These are phyloP conservation scores for Wickerhamomyces sp. DNA, from an alignment of 1,139 yeast species.

Conservation along the genomic window DNA sequence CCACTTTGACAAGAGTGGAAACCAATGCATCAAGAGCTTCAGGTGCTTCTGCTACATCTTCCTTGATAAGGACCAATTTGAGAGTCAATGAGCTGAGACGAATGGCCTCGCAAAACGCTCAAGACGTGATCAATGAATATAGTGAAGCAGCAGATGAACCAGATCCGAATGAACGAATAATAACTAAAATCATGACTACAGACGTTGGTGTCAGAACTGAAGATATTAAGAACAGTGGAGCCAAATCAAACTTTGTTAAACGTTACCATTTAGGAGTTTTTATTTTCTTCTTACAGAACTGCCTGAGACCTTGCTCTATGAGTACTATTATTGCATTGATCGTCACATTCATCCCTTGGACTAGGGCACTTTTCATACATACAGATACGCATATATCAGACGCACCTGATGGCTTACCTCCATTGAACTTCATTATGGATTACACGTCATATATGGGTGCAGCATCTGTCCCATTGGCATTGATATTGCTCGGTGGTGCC, in stretches of 20 bases:
- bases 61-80: constrained; percentile 1
- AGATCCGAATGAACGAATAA: constrained; percentile 1
- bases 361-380: constrained; percentile 69
- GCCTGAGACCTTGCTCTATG: constrained; percentile 65
- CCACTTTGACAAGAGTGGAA: not conserved
- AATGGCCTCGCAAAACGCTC: constrained; percentile 46
- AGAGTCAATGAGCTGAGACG: constrained; percentile 28
- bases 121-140: constrained; percentile 58
- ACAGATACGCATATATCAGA: constrained; percentile 39
- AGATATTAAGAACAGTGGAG: constrained; percentile 26
- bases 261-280: constrained; percentile 29
- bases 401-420: constrained; percentile 84
- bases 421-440: constrained; percentile 81
- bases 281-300: constrained; percentile 39
- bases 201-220: constrained; percentile 17
- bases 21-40: not conserved
- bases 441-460: constrained; percentile 73
- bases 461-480: constrained; percentile 85
- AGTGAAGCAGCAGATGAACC: constrained; percentile 34
- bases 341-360: constrained; percentile 80
- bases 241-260: constrained; percentile 24
- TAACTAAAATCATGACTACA: constrained; percentile 17
- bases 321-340: constrained; percentile 58
- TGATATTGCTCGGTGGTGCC: constrained; percentile 77
- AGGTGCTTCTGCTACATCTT: constrained; percentile 1